A percentile compares a stretch with the other conserved stretches of the same genome.
Evolutionary conservation across 1,284 basidiomycete genomes (phyloP).

Genomic region (Vanrija humicola): DNA sequence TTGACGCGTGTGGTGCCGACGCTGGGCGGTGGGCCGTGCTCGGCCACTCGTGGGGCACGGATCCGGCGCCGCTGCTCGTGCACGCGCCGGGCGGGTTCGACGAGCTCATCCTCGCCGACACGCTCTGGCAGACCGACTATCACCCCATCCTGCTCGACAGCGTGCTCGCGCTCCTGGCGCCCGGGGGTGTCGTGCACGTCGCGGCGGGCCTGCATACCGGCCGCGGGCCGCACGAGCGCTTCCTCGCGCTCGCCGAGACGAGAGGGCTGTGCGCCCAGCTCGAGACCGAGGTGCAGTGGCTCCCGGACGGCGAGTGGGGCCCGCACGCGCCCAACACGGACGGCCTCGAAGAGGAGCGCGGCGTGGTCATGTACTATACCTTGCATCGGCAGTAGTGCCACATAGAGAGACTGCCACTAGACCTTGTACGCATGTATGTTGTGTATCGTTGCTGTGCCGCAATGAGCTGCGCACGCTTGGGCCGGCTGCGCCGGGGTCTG

Average conservation of each 20-base stretch:
- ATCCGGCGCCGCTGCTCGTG: conserved; percentile 17
- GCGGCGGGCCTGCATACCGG: conserved; percentile 47
- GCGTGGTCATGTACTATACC: conserved; percentile 42
- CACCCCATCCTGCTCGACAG: conserved; percentile 38
- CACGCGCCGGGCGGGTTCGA: conserved; percentile 25
- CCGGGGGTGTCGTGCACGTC: conserved; percentile 33
- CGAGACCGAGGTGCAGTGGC: conserved; percentile 30
- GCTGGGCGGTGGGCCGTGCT: conserved; percentile 22
- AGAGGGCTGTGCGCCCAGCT: conserved; percentile 19
- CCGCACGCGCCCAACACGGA: conserved; percentile 5
- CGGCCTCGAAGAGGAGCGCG: conserved; percentile 37
- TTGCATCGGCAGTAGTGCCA: conserved; percentile 11
- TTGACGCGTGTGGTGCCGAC: not conserved
- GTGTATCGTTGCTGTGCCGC: too few species aligned
- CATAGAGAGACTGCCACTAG: not conserved
- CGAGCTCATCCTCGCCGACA: conserved; percentile 41
- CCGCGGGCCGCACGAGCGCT: conserved; percentile 39
- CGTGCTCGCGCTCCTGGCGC: conserved; percentile 27
- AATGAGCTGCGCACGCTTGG: too few species aligned
- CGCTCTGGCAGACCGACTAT: conserved; percentile 37
- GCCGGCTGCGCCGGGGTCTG: too few species aligned
- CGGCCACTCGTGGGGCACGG: conserved; percentile 40
- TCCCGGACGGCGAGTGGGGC: conserved; percentile 31
- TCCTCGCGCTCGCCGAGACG: conserved; percentile 22
- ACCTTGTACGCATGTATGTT: too few species aligned